Evolutionary conservation across 345 rosid species (phyloP).

Genomic region (Hibiscus trionum): DNA sequence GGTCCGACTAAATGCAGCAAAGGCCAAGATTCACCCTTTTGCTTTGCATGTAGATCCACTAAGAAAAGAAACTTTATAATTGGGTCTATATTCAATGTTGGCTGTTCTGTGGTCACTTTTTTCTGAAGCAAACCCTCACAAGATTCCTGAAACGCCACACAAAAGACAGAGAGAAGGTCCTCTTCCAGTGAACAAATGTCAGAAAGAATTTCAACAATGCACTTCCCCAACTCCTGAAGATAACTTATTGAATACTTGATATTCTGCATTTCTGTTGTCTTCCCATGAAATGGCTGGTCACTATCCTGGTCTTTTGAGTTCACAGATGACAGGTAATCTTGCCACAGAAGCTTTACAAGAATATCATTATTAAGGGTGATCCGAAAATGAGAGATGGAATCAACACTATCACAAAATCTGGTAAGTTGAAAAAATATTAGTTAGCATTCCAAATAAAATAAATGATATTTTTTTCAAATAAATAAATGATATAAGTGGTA

Average conservation of each 20-base stretch:
- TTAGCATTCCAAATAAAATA: constrained; percentile 6
- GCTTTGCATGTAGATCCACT: constrained; percentile 36
- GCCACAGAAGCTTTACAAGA: constrained; percentile 75
- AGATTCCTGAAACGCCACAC: constrained; percentile 47
- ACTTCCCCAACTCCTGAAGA: constrained; percentile 68
- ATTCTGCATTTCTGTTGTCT: constrained; percentile 29
- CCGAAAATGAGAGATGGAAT: constrained; percentile 42
- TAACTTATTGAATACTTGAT: constrained; percentile 30
- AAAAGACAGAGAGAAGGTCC: constrained; percentile 49
- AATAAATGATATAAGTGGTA: background rate
- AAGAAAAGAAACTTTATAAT: constrained; percentile 52
- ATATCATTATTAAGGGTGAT: constrained; percentile 48
- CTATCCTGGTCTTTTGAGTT: constrained; percentile 24
- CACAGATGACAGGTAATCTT: constrained; percentile 37
- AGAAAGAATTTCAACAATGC: constrained; percentile 71
- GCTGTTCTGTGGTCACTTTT: constrained; percentile 33
- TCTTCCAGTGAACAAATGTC: constrained; percentile 39
- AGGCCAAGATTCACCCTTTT: constrained; percentile 72
- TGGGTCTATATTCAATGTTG: constrained; percentile 30
- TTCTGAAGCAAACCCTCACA: constrained; percentile 44
- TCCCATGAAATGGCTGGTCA: constrained; percentile 23
- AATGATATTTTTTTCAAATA: constrained; percentile 1
- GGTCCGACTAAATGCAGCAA: constrained; percentile 64
- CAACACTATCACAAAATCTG: constrained; percentile 51
- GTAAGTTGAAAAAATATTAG: constrained; percentile 6